Conservation (phyloP, 2,329 filamentous ascomycete species). For the Coleophoma crateriformis region DNA sequence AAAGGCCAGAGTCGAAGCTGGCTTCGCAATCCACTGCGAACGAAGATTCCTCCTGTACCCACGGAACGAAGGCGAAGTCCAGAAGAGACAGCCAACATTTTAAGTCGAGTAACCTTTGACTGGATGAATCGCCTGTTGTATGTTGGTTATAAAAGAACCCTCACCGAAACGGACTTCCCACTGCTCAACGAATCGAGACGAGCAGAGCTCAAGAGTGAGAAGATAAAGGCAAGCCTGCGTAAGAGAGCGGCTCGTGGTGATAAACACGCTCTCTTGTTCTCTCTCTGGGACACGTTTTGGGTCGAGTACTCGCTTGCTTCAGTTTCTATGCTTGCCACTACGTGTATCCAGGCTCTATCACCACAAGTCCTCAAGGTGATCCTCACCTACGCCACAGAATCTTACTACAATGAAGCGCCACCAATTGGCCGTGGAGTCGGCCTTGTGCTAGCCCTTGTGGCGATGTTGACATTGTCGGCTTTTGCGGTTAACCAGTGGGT, state of each 20-base stretch:
- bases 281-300: background rate
- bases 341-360: background rate
- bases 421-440: background rate
- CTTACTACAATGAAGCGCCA: background rate
- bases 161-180: conserved; percentile 1
- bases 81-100: background rate
- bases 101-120: conserved; percentile 1
- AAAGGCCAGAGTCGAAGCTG: background rate
- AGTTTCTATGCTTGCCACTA: background rate
- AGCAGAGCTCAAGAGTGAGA: background rate
- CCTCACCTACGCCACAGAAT: conserved; percentile 1
- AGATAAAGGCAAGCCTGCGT: background rate
- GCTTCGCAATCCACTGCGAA: background rate
- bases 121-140: conserved; percentile 1
- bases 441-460: background rate
- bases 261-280: conserved; percentile 1
- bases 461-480: background rate
- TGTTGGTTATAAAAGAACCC: conserved; percentile 1
- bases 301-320: conserved; percentile 1
- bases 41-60: conserved; percentile 1
- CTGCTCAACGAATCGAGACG: background rate
- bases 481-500: conserved; percentile 2
- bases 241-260: background rate
- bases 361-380: background rate
- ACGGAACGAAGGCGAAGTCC: conserved; percentile 1